phyloP scores from a whole-genome alignment of 768 basidiomycete genomes.

The Leccinum disarticulatum region DNA sequence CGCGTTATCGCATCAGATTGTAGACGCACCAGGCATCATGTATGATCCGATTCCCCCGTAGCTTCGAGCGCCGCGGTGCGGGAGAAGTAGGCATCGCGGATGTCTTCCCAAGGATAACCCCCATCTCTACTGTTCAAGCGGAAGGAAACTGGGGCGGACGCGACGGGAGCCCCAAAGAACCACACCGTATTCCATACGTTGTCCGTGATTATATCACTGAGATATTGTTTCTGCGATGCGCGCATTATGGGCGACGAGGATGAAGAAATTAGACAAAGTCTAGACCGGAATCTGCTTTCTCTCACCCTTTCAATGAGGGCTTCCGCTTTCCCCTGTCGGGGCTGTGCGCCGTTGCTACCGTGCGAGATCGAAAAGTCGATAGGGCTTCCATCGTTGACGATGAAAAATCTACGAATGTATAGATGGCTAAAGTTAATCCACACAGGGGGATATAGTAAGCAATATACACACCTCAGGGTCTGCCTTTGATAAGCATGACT shows the following conservation, averaged over 20 bases:
- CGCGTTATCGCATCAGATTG: neutral
- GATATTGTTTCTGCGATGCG: conserved; percentile 1
- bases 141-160: neutral
- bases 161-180: neutral
- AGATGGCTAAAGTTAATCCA: neutral
- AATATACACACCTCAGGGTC: conserved; percentile 1
- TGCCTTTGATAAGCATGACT: conserved; percentile 3
- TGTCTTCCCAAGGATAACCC: neutral
- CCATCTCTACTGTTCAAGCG: neutral
- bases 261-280: neutral
- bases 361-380: conserved; percentile 8
- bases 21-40: neutral
- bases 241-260: neutral
- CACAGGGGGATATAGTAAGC: neutral
- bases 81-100: neutral
- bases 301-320: neutral
- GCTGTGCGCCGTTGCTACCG: neutral
- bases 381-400: conserved; percentile 4
- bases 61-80: no score
- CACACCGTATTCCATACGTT: conserved; percentile 6
- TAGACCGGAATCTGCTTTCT: neutral
- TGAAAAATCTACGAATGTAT: neutral
- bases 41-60: neutral
- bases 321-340: conserved; percentile 1
- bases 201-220: conserved; percentile 2